phyloP scores from a whole-genome alignment of 1,139 yeast genomes.

The Scheffersomyces parashehatae region DNA sequence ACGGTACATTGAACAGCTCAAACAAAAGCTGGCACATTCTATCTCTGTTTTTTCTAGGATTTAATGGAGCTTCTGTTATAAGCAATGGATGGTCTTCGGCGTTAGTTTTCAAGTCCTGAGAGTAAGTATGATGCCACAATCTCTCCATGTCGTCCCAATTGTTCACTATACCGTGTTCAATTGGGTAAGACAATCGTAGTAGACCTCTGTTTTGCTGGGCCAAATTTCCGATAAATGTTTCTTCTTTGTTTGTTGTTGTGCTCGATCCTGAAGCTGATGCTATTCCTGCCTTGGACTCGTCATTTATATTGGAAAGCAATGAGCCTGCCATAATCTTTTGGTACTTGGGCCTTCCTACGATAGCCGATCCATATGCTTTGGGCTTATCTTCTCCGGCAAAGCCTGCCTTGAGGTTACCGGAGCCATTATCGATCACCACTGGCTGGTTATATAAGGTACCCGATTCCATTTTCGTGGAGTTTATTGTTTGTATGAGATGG shows the following conservation, averaged over 20 bases:
- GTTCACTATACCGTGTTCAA: slow-evolving; percentile 77
- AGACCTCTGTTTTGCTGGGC: slow-evolving; percentile 82
- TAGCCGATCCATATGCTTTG: slow-evolving; percentile 47
- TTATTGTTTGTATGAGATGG: neutral
- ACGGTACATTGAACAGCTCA: slow-evolving; percentile 86
- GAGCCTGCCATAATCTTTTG: slow-evolving; percentile 85
- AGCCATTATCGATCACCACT: slow-evolving; percentile 90
- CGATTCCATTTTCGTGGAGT: slow-evolving; percentile 7
- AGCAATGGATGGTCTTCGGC: slow-evolving; percentile 61
- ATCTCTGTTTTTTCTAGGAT: slow-evolving; percentile 71
- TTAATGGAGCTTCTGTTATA: slow-evolving; percentile 87
- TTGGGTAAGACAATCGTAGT: slow-evolving; percentile 66
- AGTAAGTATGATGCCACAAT: slow-evolving; percentile 67
- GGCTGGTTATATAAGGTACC: slow-evolving; percentile 67
- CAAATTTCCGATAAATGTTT: slow-evolving; percentile 65
- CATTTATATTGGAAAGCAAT: slow-evolving; percentile 18
- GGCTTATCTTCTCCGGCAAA: slow-evolving; percentile 93
- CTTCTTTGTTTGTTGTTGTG: slow-evolving; percentile 17
- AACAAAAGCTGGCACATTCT: slow-evolving; percentile 75
- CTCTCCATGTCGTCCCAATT: slow-evolving; percentile 88
- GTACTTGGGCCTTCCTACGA: slow-evolving; percentile 84
- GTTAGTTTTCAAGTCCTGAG: slow-evolving; percentile 54
- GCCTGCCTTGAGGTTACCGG: slow-evolving; percentile 85
- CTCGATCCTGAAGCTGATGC: neutral
- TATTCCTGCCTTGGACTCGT: neutral